Percentiles rank a stretch among this genome's conserved stretches.
These are phyloP conservation scores for Candida dendrica DNA, from an alignment of 805 yeast species.

Conservation along the genomic window DNA sequence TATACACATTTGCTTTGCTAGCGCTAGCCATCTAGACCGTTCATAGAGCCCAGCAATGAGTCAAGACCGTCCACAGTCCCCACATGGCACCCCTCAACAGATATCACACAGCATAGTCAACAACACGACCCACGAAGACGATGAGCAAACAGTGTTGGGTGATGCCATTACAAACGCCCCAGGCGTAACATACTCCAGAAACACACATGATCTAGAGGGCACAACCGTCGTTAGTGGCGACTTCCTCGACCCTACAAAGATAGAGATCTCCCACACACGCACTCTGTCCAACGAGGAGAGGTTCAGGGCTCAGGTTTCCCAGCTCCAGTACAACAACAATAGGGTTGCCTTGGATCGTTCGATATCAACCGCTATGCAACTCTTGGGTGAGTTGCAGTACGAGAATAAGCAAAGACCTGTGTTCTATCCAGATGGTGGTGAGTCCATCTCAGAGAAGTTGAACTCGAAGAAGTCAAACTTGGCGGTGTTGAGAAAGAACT, in stretches of 20 bases:
- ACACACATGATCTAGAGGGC: constrained; percentile 20
- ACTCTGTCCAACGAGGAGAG: constrained; percentile 24
- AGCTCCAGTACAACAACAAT: constrained; percentile 70
- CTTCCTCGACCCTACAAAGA: neutral
- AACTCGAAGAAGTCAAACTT: constrained; percentile 45
- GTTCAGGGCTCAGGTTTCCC: constrained; percentile 55
- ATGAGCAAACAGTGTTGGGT: constrained; percentile 4
- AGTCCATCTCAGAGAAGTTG: constrained; percentile 23
- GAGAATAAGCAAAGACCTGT: constrained; percentile 60
- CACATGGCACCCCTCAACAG: too few relatives aligned
- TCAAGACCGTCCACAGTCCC: too few relatives aligned
- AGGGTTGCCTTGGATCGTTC: constrained; percentile 57
- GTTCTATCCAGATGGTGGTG: constrained; percentile 44
- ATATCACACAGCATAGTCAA: too few relatives aligned
- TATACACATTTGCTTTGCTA: too few relatives aligned
- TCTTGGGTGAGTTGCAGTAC: constrained; percentile 40
- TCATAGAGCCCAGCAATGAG: too few relatives aligned
- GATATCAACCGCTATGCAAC: constrained; percentile 43
- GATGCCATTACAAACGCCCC: constrained; percentile 6
- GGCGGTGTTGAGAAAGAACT: constrained; percentile 42
- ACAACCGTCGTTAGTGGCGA: constrained; percentile 20
- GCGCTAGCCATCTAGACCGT: too few relatives aligned
- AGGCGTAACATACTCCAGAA: constrained; percentile 16
- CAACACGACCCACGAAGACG: constrained; percentile 3
- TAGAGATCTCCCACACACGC: constrained; percentile 9